Percentiles rank a stretch among this genome's conserved stretches.
These are phyloP conservation scores for Plasmodium gaboni DNA, from an alignment of 169 alveolate genomes.

Conservation along the genomic window DNA sequence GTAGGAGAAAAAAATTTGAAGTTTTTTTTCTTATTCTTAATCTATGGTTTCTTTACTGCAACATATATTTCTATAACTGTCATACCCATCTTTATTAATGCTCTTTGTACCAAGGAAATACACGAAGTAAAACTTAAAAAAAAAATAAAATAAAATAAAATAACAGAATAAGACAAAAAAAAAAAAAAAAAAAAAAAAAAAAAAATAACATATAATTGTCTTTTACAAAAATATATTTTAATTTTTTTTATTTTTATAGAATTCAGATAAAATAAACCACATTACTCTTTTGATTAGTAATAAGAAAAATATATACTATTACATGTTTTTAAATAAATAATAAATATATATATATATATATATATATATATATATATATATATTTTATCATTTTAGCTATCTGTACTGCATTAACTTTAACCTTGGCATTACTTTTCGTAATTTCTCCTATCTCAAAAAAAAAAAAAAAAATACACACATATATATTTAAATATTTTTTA, in stretches of 20 bases:
- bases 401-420: constrained; percentile 32
- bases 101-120: constrained; percentile 20
- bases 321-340: neutral
- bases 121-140: constrained; percentile 11
- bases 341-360: neutral
- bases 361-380: neutral
- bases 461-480: neutral
- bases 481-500: neutral
- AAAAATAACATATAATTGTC: neutral
- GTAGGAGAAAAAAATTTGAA: constrained; percentile 66
- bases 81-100: constrained; percentile 32
- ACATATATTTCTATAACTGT: constrained; percentile 23
- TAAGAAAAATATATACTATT: neutral
- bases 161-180: too few species aligned
- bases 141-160: too few species aligned
- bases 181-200: too few species aligned
- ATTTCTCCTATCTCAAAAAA: neutral
- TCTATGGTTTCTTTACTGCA: constrained; percentile 40
- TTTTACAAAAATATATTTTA: neutral
- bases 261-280: constrained; percentile 20
- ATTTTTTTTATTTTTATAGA: constrained; percentile 7
- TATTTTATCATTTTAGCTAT: constrained; percentile 12
- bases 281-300: constrained; percentile 46
- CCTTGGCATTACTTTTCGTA: constrained; percentile 53
- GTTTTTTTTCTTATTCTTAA: constrained; percentile 43